These are phyloP conservation scores for Carpediemonas membranifera DNA, from an alignment of 78 protist genomes.

Conservation along the genomic window DNA sequence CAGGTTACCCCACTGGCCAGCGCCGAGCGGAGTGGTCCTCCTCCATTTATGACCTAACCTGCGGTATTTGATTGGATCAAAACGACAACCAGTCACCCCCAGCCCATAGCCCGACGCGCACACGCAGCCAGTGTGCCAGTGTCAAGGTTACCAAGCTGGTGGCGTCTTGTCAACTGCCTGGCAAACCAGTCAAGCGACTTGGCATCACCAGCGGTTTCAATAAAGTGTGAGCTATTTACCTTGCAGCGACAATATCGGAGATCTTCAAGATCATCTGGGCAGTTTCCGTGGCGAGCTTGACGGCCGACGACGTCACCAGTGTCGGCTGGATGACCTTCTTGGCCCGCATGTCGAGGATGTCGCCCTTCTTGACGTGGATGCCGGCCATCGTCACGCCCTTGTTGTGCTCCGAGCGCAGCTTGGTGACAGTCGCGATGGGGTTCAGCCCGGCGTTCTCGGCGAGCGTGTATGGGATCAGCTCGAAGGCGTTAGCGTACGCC, in stretches of 20 bases:
- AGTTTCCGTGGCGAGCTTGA: constrained; percentile 92
- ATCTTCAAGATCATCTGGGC: constrained; percentile 89
- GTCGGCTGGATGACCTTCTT: constrained; percentile 94
- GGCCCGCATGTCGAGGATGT: constrained; percentile 75
- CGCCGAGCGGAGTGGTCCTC: background rate
- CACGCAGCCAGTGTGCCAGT: no score
- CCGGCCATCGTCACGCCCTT: constrained; percentile 92
- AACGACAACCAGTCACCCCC: no score
- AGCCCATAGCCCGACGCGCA: no score
- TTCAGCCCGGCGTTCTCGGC: constrained; percentile 98
- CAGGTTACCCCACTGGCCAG: background rate
- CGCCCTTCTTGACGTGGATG: constrained; percentile 78
- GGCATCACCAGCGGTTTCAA: no score
- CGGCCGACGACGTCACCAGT: constrained; percentile 77
- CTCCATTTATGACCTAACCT: no score
- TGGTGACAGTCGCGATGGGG: constrained; percentile 59
- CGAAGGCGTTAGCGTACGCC: constrained; percentile 90
- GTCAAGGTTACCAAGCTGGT: no score
- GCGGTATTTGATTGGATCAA: no score
- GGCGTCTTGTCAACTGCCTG: no score
- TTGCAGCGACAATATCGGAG: constrained; percentile 70
- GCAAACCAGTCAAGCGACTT: no score
- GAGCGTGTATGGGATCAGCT: constrained; percentile 90
- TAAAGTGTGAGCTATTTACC: background rate
- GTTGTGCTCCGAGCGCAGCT: constrained; percentile 52